Percentiles rank a stretch among this genome's conserved stretches.
Evolutionary conservation across 2,329 filamentous ascomycete genomes (phyloP).

Genomic region (Teratosphaeria pseudoeucalypti): DNA sequence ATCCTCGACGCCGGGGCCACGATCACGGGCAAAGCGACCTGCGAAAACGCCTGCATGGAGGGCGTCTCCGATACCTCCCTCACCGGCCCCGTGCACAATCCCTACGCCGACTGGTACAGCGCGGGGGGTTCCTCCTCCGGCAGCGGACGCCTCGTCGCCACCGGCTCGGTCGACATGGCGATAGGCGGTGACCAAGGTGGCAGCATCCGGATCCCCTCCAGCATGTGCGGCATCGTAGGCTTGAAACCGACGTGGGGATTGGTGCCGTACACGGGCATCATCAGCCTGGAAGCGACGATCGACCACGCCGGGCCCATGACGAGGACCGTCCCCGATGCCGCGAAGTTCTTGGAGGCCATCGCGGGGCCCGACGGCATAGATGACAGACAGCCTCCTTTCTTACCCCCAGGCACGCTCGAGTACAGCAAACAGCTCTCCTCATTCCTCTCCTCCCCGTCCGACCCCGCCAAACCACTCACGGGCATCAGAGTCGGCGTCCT

Average conservation of each 20-base stretch:
- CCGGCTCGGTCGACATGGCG: conserved; percentile 27
- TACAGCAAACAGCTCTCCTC: conserved; percentile 23
- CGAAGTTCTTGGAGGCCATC: conserved; percentile 34
- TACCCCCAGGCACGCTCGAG: conserved; percentile 19
- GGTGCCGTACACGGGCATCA: conserved; percentile 41
- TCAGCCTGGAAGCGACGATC: conserved; percentile 30
- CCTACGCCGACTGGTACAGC: conserved; percentile 35
- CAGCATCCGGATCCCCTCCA: conserved; percentile 28
- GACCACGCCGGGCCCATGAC: conserved; percentile 40
- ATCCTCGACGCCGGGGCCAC: conserved; percentile 34
- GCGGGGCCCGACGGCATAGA: conserved; percentile 44
- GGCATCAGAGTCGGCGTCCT: conserved; percentile 36
- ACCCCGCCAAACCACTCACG: conserved; percentile 7
- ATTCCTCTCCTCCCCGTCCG: conserved; percentile 1
- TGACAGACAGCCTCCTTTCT: conserved; percentile 10
- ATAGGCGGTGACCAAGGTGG: conserved; percentile 31
- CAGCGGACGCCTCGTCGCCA: conserved; percentile 33
- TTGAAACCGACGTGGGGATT: conserved; percentile 40
- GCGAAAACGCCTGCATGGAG: conserved; percentile 31
- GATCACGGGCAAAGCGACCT: conserved; percentile 37
- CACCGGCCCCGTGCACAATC: conserved; percentile 31
- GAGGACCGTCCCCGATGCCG: conserved; percentile 32
- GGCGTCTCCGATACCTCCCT: conserved; percentile 9
- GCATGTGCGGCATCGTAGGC: conserved; percentile 27
- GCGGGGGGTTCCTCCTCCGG: conserved; percentile 38